Evolutionary conservation across 2,329 filamentous ascomycete species (phyloP), one percentile per base, ranked within the genome.

Genomic region (Colletotrichum cordylinicola): DNA sequence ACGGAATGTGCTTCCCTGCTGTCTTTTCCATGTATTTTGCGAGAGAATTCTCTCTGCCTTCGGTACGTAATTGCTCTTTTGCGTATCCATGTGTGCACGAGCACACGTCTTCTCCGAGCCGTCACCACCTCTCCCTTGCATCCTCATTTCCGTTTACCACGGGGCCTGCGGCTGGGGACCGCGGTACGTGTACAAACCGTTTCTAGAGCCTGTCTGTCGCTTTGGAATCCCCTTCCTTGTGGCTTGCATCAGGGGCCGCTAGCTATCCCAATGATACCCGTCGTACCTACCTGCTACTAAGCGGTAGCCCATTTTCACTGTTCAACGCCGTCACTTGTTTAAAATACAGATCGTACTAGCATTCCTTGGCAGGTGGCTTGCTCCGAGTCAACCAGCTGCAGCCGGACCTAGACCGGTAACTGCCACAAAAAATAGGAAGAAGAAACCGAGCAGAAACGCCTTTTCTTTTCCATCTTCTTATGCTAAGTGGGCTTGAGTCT

Each of bases 121-220:
- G 66, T 68, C 43, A 66, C 21, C 39, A 70, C 37, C 73, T 64
- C 56, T 62, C 69, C 35, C 55, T 75, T 75, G 69, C 56, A 52
- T 73, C 58, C 27, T 21, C 24, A 37, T 21, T 15, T 33, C 48
- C 27, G 55, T 58, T 31, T 58, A 13, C 16, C 43, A 52, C 10
- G n/a, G 13, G n/a, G 21, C 39, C 39, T 48, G 43, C 43, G 43
- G 43, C 43, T 21, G n/a, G 43, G 43, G 18, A 31, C 27, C 55
- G 9, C 27, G 27, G 33, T 52, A n/a, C 24, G 35, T 31, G 67
- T 35, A 62, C 48, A 48, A 27, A 67, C 72, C 72, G 67, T 71
- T 74, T 71, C 60, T 60, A 27, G 24, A 55, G 67, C 29, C 39
- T 39, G 31, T 33, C 12, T 43, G 21, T 48, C 15, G 21, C 16